These are phyloP conservation scores for Eremothecium coryli DNA, from an alignment of 1,139 yeast genomes.

Conservation along the genomic window DNA sequence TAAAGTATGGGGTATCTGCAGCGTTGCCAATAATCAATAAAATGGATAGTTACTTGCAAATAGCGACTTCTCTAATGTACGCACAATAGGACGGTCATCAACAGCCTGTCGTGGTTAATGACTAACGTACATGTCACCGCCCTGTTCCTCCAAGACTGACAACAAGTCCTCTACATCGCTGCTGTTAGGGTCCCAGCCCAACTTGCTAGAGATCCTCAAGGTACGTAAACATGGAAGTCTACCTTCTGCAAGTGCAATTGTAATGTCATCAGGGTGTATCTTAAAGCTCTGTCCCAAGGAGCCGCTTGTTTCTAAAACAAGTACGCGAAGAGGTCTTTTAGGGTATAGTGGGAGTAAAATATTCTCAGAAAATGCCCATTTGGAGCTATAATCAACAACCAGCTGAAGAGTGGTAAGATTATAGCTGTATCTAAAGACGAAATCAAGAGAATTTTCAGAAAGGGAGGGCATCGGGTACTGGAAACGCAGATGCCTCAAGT, in stretches of 20 bases:
- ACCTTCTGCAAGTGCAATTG: slow-evolving; percentile 72
- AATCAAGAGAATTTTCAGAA: slow-evolving; percentile 60
- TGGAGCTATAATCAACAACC: slow-evolving; percentile 75
- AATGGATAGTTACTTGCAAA: too few relatives aligned
- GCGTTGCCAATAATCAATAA: too few relatives aligned
- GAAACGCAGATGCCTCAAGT: slow-evolving; percentile 53
- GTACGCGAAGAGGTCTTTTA: slow-evolving; percentile 49
- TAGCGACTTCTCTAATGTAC: too few relatives aligned
- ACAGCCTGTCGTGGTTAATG: slow-evolving; percentile 16
- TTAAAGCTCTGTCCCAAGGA: slow-evolving; percentile 76
- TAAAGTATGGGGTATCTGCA: too few relatives aligned
- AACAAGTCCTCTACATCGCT: slow-evolving; percentile 59
- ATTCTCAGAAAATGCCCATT: slow-evolving; percentile 50
- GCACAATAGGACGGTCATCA: too few relatives aligned
- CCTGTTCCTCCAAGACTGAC: slow-evolving; percentile 36
- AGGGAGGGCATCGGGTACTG: slow-evolving; percentile 86
- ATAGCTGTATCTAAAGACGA: slow-evolving; percentile 67
- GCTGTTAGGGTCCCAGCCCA: slow-evolving; percentile 81
- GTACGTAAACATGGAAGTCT: slow-evolving; percentile 59
- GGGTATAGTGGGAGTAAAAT: slow-evolving; percentile 31
- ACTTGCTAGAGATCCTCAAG: slow-evolving; percentile 59
- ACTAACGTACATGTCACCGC: slow-evolving; percentile 32
- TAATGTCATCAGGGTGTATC: slow-evolving; percentile 78
- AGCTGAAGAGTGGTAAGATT: slow-evolving; percentile 52
- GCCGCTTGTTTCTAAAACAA: slow-evolving; percentile 79